A percentile compares a stretch with the other conserved stretches of the same genome.
Conservation (phyloP, 2,329 filamentous ascomycete species). For the Aspergillus cejpii region DNA sequence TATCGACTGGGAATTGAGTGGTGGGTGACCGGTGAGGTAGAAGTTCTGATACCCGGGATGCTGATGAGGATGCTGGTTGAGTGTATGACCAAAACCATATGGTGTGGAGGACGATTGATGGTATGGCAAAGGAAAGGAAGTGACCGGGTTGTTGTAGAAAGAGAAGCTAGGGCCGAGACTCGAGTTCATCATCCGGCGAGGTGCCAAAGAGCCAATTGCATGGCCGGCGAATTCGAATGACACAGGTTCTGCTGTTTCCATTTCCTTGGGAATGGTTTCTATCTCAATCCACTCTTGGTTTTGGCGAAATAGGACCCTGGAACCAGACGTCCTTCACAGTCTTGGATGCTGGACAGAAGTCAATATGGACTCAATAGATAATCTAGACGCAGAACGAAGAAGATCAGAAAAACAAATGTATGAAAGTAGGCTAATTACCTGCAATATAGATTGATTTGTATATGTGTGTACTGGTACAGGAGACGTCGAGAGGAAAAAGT, state of each 20-base stretch:
- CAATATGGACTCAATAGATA: too few species aligned
- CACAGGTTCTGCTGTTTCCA: conserved; percentile 39
- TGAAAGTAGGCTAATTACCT: background rate
- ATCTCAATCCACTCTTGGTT: background rate
- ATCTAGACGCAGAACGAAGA: background rate
- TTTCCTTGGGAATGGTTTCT: conserved; percentile 13
- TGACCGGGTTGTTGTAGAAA: conserved; percentile 33
- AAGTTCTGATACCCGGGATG: conserved; percentile 32
- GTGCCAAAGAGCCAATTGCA: conserved; percentile 31
- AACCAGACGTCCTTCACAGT: background rate
- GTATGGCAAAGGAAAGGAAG: conserved; percentile 35
- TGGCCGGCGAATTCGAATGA: conserved; percentile 37
- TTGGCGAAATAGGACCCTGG: background rate
- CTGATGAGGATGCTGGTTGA: conserved; percentile 26
- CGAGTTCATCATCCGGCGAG: conserved; percentile 36
- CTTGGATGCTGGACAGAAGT: background rate
- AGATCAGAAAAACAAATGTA: background rate
- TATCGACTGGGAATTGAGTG: conserved; percentile 21
- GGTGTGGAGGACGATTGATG: conserved; percentile 26
- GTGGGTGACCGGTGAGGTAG: conserved; percentile 28
- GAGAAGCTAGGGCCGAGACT: conserved; percentile 30
- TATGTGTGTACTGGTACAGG: background rate
- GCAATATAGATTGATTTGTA: background rate
- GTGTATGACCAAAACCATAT: conserved; percentile 31
- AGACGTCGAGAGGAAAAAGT: too few species aligned